A percentile compares a stretch with the other conserved stretches of the same genome.
Conservation (phyloP, 148 eudicot species). For the Chenopodium quinoa region DNA sequence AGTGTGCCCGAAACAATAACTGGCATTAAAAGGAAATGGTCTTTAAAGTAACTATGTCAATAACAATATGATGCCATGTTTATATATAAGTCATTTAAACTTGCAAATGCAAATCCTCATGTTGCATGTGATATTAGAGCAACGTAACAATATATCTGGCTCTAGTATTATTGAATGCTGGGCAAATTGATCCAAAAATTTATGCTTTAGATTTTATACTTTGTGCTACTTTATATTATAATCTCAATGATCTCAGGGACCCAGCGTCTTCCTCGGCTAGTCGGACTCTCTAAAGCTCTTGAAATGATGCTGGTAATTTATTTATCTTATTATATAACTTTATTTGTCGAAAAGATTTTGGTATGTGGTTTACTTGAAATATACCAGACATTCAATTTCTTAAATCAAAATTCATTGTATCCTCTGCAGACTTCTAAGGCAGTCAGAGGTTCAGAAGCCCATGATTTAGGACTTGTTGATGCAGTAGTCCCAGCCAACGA, state of each 20-base stretch:
- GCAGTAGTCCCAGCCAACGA: conserved; percentile 72
- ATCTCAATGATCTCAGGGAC: conserved; percentile 42
- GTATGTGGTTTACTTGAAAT: too few relatives aligned
- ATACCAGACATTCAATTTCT: neutral
- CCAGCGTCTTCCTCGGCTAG: conserved; percentile 91
- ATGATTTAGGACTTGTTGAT: conserved; percentile 81
- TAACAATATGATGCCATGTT: too few relatives aligned
- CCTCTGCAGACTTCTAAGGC: conserved; percentile 71
- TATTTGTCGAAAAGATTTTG: too few relatives aligned
- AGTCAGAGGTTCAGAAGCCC: conserved; percentile 81
- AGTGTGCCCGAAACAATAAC: neutral
- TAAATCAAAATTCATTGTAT: conserved; percentile 6
- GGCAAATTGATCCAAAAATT: neutral
- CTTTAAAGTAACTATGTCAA: too few relatives aligned
- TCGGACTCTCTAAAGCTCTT: conserved; percentile 84
- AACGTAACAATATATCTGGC: neutral
- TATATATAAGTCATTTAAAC: too few relatives aligned
- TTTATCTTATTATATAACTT: too few relatives aligned
- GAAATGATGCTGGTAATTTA: conserved; percentile 91
- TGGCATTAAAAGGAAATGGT: too few relatives aligned
- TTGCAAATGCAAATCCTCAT: neutral
- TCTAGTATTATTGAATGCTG: neutral
- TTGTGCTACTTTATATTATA: neutral
- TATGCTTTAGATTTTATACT: neutral
- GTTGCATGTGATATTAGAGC: neutral